Evolutionary conservation across 805 yeast species (phyloP), one percentile per base, ranked within the genome.

Genomic region (Candida schatavii): DNA sequence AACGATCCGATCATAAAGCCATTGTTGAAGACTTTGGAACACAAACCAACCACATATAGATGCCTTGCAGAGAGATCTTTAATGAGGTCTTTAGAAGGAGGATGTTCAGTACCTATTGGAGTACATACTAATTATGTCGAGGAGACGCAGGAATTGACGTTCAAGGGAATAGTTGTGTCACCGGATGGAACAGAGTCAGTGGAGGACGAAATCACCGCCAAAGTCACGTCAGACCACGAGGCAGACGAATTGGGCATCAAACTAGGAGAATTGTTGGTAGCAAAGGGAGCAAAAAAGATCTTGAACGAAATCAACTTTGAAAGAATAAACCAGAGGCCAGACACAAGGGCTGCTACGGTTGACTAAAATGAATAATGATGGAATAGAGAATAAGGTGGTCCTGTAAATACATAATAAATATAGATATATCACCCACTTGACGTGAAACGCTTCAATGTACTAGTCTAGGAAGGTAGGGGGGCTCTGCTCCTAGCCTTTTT

Each of bases 31-130:
- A 71, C 77, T 43, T 78, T 91, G 46, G 83, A 82, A 51, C 83
- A 89, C 60, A 61, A 67, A 33, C 73, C 78, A 4, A 75, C 95
- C 3, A 77, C 89, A 1, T 65, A 81, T 45, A 75, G 95, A 51
- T 90, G 98, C 62, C 62, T 80, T 5, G 95, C 97, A 3, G 99
- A 93, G 64, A 77, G 99, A 54, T 72, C 91, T 5, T 67, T 93
- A 47, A 79, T 93, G 87, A 77, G 91, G 62, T 74, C 85, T 19
- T 74, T 93, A 45, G 98, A 93, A 68, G 99, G 98, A 46, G 99
- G 99, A 6, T 93, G 99, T 65, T 88, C 97, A 1, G 97, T 93
- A 14, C 99, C 99, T 5, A 86, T 93, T 49, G 99, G 99, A 40
- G 96, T 88, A 22, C 76, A 80, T 48, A 73, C 89, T n/a, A 49